Evolutionary conservation across 306 rosid genomes (phyloP), one percentile per base, ranked within the genome.

Genomic region (Parietaria judaica): DNA sequence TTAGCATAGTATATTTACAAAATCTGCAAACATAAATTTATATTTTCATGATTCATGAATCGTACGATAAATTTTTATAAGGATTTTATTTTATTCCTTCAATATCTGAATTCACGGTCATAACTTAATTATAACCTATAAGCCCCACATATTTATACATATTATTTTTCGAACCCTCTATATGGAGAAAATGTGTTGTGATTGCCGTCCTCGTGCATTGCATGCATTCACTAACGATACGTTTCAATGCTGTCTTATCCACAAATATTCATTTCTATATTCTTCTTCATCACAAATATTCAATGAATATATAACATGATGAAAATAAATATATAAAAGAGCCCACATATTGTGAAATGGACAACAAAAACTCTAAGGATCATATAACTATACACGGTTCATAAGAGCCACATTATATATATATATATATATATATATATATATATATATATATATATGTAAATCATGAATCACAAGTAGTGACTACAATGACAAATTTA

Each of bases 201-300:
- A 34, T 45, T 23, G 39, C 35, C 57, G 46, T 63, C 56, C 67
- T 37, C 36, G 58, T 63, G 67, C 64, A 51, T 50, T 36, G 67
- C 67, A 50, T 63, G 58, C 10, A 50, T 63, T 48, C 10, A 36
- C 14, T 31, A 7, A 3, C 5, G 6, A 35, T 14, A 12, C 3
- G 13, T 49, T 7, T 10, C 52, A 63, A 14, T 63, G 31, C 35
- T 63, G 47, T 51, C 48, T 7, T 16, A 5, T 61, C 39, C 37
- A 62, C 11, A 7, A 7, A 31, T 14, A 16, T 14, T 3, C 6
- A 36, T 37, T 8, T 8, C 17, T 3, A 2, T 1, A 36, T 31
- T 49, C 35, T 34, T 11, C 11, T 1, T 15, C 14, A 49, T 14
- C 11, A 0, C 14, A 6, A 2, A 35, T 6, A 52, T 14, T 13